A percentile compares a stretch with the other conserved stretches of the same genome.
phyloP scores from a whole-genome alignment of 2,329 filamentous ascomycete species.

The Lecanicillium sp. region DNA sequence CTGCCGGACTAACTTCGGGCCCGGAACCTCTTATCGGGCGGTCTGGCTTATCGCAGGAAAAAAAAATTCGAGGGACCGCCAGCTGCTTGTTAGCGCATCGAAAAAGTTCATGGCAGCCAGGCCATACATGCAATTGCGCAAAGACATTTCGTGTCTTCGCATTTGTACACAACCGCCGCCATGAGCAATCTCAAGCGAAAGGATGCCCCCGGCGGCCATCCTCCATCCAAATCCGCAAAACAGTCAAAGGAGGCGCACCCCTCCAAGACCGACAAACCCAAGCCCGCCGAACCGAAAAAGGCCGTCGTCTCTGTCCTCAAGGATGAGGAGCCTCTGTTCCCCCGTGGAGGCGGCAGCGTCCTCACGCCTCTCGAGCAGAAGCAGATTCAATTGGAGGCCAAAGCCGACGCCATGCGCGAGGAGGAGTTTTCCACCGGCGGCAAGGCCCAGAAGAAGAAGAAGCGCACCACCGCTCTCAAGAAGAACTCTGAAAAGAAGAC shows the following conservation, averaged over 20 bases:
- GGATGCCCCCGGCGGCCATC: constrained; percentile 47
- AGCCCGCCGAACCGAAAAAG: constrained; percentile 26
- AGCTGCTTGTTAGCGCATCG: constrained; percentile 3
- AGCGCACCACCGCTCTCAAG: constrained; percentile 48
- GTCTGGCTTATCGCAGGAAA: constrained; percentile 24
- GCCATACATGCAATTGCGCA: constrained; percentile 11
- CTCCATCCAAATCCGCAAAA: constrained; percentile 43
- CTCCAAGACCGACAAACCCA: constrained; percentile 36
- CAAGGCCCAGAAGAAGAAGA: constrained; percentile 46
- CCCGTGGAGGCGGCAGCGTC: constrained; percentile 83
- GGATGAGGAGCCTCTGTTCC: constrained; percentile 86
- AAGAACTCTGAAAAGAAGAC: constrained; percentile 48
- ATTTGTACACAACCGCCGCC: constrained; percentile 24
- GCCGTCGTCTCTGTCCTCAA: constrained; percentile 44
- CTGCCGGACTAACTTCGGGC: background rate
- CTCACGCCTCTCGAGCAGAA: constrained; percentile 92
- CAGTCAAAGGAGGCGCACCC: constrained; percentile 40
- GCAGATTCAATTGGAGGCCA: constrained; percentile 91
- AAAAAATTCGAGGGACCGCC: constrained; percentile 24
- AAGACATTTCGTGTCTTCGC: constrained; percentile 14
- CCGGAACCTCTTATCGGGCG: constrained; percentile 17
- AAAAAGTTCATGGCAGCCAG: background rate
- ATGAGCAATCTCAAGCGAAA: constrained; percentile 56
- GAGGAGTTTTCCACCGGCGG: constrained; percentile 55
- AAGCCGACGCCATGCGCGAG: constrained; percentile 85